Evolutionary conservation across 768 basidiomycete genomes (phyloP), one percentile per base, ranked within the genome.

Genomic region (Kwoniella sp.): DNA sequence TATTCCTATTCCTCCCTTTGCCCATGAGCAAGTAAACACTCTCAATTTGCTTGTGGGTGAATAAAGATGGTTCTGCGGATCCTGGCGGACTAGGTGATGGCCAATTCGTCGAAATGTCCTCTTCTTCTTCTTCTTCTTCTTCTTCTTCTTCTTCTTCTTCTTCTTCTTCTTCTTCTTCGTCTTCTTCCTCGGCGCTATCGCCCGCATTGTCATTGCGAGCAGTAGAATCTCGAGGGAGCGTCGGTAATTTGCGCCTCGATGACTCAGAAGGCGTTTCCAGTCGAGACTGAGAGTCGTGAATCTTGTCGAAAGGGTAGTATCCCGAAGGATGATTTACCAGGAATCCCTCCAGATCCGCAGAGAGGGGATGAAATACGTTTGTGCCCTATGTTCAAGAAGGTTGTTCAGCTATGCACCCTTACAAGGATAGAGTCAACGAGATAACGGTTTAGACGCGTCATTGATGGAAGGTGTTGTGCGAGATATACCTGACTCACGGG

Each of bases 301-400:
- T 56, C 86, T 87, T 46, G 84, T 79, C 19, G 87, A 86, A 77
- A 88, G 94, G 70, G 83, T 85, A 24, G 58, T 80, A 77, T 0
- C 79, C 79, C 12, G n/a, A 58, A 1, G 73, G 73, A 58, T 76
- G 64, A 3, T 86, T 87, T 76, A 90, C 90, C 76, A 86, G 84
- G 73, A 87, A 80, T 68, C 82, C 82, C 33, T 91, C 86, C 9
- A 98, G 82, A n/a, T 86, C 70, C 0, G 84, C 81, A 24, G 77
- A 77, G 3, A 95, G 78, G 17, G 88, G 87, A 74, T 86, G 84
- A 88, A 91, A 96, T 6, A 83, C 83, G 70, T 89, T 88, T 1
- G 86, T 87, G 78, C 89, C 91, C 90, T 93, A 33, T 33, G n/a
- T n/a, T n/a, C n/a, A n/a, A n/a, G n/a, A n/a, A n/a, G n/a, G n/a